phyloP scores from a whole-genome alignment of 202 grass and related monocot genomes.

The Schoenoplectus triqueter region DNA sequence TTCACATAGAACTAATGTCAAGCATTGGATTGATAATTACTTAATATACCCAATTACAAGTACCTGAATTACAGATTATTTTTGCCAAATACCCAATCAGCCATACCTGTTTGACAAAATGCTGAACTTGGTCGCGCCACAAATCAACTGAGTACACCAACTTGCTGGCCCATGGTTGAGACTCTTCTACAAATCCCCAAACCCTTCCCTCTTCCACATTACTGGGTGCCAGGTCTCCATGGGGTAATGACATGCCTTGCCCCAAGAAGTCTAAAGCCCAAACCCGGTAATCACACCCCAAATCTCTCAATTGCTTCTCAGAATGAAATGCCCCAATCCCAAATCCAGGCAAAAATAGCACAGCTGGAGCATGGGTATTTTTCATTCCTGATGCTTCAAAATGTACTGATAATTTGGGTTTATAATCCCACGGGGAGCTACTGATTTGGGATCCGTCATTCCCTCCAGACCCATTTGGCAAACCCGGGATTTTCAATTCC shows the following conservation, averaged over 20 bases:
- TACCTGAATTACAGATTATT: neutral
- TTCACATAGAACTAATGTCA: neutral
- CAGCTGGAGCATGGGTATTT: slow-evolving; percentile 71
- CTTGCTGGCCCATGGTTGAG: slow-evolving; percentile 73
- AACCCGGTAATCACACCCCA: slow-evolving; percentile 77
- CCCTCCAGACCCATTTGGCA: slow-evolving; percentile 51
- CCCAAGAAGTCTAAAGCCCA: slow-evolving; percentile 99
- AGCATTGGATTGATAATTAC: neutral
- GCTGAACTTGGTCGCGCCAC: slow-evolving; percentile 79
- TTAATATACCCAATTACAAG: neutral
- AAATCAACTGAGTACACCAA: slow-evolving; percentile 82
- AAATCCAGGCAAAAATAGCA: slow-evolving; percentile 94
- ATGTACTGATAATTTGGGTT: slow-evolving; percentile 82
- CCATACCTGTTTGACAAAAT: slow-evolving; percentile 81
- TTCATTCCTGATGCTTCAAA: slow-evolving; percentile 72
- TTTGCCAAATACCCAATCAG: neutral
- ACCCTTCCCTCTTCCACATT: slow-evolving; percentile 12
- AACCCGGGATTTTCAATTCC: slow-evolving; percentile 62
- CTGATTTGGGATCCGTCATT: slow-evolving; percentile 59
- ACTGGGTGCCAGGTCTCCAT: slow-evolving; percentile 76
- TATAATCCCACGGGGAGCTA: slow-evolving; percentile 85
- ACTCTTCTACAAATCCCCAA: slow-evolving; percentile 91
- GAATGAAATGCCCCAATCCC: slow-evolving; percentile 85
- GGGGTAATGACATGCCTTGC: slow-evolving; percentile 81
- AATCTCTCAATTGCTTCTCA: slow-evolving; percentile 90